phyloP scores from a whole-genome alignment of 805 yeast genomes.

The Suhomyces sp. region DNA sequence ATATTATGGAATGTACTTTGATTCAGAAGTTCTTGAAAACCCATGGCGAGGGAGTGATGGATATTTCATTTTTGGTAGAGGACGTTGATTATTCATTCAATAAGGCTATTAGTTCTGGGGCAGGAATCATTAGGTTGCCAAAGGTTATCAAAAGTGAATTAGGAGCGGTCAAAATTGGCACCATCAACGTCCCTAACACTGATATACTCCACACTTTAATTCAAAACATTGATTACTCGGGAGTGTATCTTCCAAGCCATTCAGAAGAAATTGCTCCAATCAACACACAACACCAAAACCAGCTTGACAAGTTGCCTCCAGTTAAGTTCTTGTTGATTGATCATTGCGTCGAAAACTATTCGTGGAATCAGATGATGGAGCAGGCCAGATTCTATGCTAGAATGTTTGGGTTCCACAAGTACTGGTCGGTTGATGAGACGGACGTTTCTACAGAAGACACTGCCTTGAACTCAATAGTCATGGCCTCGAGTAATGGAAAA shows the following conservation, averaged over 20 bases:
- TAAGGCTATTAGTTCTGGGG: conserved; percentile 54
- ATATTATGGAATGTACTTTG: conserved; percentile 12
- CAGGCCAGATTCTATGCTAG: conserved; percentile 59
- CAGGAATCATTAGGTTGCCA: conserved; percentile 31
- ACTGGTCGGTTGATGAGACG: conserved; percentile 82
- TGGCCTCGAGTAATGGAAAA: conserved; percentile 63
- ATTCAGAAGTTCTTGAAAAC: conserved; percentile 24
- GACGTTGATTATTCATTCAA: conserved; percentile 45
- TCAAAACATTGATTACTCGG: conserved; percentile 41
- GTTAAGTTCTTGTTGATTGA: conserved; percentile 51
- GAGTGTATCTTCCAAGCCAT: conserved; percentile 54
- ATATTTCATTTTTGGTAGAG: conserved; percentile 63
- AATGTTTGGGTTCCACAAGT: conserved; percentile 70
- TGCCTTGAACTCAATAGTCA: conserved; percentile 70
- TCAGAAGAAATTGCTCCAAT: conserved; percentile 8
- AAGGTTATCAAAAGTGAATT: conserved; percentile 34
- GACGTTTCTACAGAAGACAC: conserved; percentile 69
- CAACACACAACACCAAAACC: conserved; percentile 3
- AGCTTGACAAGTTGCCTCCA: conserved; percentile 22
- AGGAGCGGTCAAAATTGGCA: conserved; percentile 56
- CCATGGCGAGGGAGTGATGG: conserved; percentile 84
- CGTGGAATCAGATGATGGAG: conserved; percentile 61
- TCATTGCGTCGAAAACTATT: conserved; percentile 79
- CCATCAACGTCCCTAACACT: conserved; percentile 41
- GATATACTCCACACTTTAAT: conserved; percentile 72